Base-by-base conservation (phyloP, 139 green algal genomes). In the Coelastrella sp. region DNA sequence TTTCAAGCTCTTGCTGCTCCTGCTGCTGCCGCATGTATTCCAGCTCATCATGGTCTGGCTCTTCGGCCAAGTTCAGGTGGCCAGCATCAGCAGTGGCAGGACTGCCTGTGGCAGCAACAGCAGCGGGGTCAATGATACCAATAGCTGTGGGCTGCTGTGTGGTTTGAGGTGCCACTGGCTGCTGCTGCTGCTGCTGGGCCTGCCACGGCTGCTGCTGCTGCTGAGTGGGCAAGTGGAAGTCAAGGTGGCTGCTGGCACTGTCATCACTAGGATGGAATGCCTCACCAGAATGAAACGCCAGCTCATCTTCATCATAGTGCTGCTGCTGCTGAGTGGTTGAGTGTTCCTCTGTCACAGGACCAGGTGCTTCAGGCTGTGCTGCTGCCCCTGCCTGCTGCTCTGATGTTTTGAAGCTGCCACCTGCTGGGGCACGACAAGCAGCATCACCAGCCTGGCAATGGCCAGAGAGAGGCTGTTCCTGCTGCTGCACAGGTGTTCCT, bases 81-180 rank as follows among this genome's bases (percentile, higher is more conserved):
- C 7, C 70, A 57, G 7, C 82, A 65, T 19, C 17, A 24, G 49
- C 84, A 88, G 84, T 20, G 66, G 66, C 49, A 68, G 68, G 8
- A 27, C 12, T 49, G 56, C 49, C 78, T 70, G 78, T 14, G 19
- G 66, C 84, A 56, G 25, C 65, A 24, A 49, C 49, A 20, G 84
- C 84, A 68, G 82, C 84, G 24, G 84, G 84, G 20, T 88, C 84
- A 57, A 88, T 57, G 66, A 88, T 88, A 59, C 84, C 84, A 59
- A 80, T 1, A 20, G 84, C 84, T 68, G 84, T 9, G 66, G 66
- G 84, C 8, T 66, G 68, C 8, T 57, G 78, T 24, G 75, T 24
- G n/a, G 24, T 35, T 11, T 57, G 24, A 56, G 7, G 56, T 57
- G 20, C 14, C 60, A 56, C 60, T 61, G 74, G 84, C 27, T 88